Base-by-base conservation (phyloP, 176 grass and related monocot genomes). In the Alopecurus myosuroides region DNA sequence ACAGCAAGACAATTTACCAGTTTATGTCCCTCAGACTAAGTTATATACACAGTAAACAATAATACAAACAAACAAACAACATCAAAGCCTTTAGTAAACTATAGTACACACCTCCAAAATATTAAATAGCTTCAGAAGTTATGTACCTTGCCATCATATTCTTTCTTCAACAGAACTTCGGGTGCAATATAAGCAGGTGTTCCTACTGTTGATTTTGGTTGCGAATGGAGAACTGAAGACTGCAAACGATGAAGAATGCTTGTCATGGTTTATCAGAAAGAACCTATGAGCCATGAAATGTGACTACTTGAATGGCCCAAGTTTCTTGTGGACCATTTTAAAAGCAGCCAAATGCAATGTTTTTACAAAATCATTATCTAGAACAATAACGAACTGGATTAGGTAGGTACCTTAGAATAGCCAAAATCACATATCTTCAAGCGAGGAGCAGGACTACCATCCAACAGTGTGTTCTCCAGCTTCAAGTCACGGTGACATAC, bases 401-500 rank as follows among this genome's bases (percentile, higher is more conserved):
- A 14, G 5, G 22, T 63, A 74, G 77, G 50, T 75, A 98, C 95
- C 93, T 98, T 98, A 81, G 95, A 98, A 88, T 98, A 98, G 30
- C 96, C 93, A 30, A 98, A 98, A 81, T 95, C 96, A 71, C 96
- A 95, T 85, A 98, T 98, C 88, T 98, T 98, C 75, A 98, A 81
- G 56, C 96, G 96, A 65, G 96, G 96, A 81, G 96, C 96, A 51
- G 77, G 79, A 79, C 96, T 98, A 39, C 96, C 96, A 26, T 98
- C 91, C 57, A 98, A 86, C 46, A 98, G 76, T 70, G 96, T 98
- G 53, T 98, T 98, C 80, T 98, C 96, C 77, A 98, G 84, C 81
- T 95, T 98, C 83, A 98, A 87, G 86, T 98, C 96, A 83, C 96
- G 96, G 89, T 98, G 96, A 61, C 96, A 98, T 87, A 98, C 93